These are phyloP conservation scores for Urtica urens DNA, from an alignment of 306 rosid genomes.

Conservation along the genomic window DNA sequence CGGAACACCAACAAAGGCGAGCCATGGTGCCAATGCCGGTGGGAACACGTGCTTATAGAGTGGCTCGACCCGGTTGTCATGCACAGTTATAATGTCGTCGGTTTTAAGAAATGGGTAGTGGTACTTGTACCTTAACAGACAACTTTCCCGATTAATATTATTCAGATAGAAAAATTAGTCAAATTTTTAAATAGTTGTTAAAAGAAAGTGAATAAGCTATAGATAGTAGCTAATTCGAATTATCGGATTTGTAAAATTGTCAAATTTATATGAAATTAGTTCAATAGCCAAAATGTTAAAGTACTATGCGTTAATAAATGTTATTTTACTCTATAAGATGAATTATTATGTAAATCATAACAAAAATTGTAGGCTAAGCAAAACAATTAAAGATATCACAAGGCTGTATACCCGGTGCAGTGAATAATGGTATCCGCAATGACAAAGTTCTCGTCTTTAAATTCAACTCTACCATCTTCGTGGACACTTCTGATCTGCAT, in stretches of 20 bases:
- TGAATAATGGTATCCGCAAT: constrained; percentile 12
- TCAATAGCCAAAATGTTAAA: too few species aligned
- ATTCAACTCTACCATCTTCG: constrained; percentile 13
- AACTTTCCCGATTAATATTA: too few species aligned
- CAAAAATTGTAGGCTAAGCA: background rate
- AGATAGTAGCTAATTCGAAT: too few species aligned
- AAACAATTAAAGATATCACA: background rate
- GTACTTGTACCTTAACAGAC: constrained; percentile 6
- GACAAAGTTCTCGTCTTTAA: constrained; percentile 10
- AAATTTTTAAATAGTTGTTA: too few species aligned
- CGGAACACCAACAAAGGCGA: constrained; percentile 15
- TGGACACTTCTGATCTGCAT: constrained; percentile 13
- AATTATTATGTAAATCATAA: too few species aligned
- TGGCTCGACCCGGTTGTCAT: constrained; percentile 12
- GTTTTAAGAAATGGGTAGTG: constrained; percentile 20
- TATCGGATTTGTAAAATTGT: too few species aligned
- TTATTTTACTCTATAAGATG: too few species aligned
- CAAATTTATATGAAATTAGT: too few species aligned
- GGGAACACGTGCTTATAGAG: constrained; percentile 18
- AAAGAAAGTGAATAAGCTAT: too few species aligned
- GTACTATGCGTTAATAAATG: too few species aligned
- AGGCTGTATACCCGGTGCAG: constrained; percentile 22
- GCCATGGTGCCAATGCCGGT: constrained; percentile 15
- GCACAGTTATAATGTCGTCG: constrained; percentile 12
- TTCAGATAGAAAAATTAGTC: too few species aligned